phyloP scores from a whole-genome alignment of 768 basidiomycete species.

The Pleurotus citrinopileatus region DNA sequence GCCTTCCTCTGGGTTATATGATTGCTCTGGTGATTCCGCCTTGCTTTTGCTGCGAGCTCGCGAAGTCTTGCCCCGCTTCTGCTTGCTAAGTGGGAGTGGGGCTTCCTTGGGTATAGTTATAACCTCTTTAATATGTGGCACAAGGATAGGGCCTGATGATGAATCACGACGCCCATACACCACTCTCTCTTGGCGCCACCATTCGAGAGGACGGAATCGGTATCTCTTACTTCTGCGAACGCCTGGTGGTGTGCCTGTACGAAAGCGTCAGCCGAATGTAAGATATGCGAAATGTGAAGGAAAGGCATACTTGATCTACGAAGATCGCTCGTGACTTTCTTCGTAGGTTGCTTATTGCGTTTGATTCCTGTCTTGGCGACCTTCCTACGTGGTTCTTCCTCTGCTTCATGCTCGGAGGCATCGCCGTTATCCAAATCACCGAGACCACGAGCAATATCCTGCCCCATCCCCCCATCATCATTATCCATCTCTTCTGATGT shows the following conservation, averaged over 20 bases:
- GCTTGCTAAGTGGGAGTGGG: constrained; percentile 37
- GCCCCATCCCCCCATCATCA: constrained; percentile 41
- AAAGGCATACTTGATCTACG: constrained; percentile 25
- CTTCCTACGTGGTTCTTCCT: constrained; percentile 19
- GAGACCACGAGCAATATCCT: constrained; percentile 40
- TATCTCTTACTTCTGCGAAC: constrained; percentile 71
- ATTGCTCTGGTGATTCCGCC: not conserved
- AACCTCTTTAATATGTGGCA: constrained; percentile 73
- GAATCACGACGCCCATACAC: constrained; percentile 62
- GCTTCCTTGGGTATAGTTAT: constrained; percentile 45
- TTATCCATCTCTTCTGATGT: constrained; percentile 31
- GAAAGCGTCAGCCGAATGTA: not conserved
- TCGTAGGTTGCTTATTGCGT: constrained; percentile 8
- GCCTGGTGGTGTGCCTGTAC: constrained; percentile 40
- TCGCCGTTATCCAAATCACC: constrained; percentile 24
- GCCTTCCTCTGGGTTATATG: constrained; percentile 59
- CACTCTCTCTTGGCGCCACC: constrained; percentile 90
- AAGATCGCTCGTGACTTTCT: constrained; percentile 37
- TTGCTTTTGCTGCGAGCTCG: constrained; percentile 15
- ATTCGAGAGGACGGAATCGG: constrained; percentile 75
- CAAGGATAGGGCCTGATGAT: constrained; percentile 45
- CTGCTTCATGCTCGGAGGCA: constrained; percentile 25
- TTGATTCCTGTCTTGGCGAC: constrained; percentile 15
- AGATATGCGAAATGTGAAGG: not conserved
- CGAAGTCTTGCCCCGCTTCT: constrained; percentile 14